Conservation (phyloP, 305 asterid genomes). For the Fraxinus baroniana region DNA sequence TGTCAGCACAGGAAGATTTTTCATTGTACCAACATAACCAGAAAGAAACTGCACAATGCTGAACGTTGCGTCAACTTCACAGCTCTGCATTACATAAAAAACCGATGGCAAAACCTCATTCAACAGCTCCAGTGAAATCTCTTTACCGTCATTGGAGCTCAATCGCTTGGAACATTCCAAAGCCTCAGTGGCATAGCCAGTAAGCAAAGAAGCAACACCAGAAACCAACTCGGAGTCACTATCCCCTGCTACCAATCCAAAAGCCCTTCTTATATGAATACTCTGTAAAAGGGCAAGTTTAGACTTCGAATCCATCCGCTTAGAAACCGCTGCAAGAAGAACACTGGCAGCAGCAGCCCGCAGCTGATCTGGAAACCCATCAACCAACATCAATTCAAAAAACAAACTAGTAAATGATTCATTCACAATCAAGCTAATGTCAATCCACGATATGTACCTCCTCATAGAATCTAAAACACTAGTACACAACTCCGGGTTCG, state of each 20-base stretch:
- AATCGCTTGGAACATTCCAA: conserved; percentile 75
- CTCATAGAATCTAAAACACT: conserved; percentile 46
- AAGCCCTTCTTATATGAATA: conserved; percentile 50
- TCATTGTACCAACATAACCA: conserved; percentile 83
- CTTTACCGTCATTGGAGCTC: conserved; percentile 47
- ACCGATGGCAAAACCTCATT: conserved; percentile 64
- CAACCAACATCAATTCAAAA: conserved; percentile 70
- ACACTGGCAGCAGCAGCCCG: conserved; percentile 78
- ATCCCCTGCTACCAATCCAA: conserved; percentile 46
- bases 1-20: conserved; percentile 55
- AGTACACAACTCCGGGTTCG: conserved; percentile 43
- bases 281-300: conserved; percentile 66
- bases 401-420: conserved; percentile 56
- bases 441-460: conserved; percentile 84
- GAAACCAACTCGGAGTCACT: conserved; percentile 46
- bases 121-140: conserved; percentile 41
- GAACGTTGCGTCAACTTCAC: conserved; percentile 63
- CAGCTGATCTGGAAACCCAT: conserved; percentile 60
- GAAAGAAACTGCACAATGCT: conserved; percentile 86
- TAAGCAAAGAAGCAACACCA: conserved; percentile 45
- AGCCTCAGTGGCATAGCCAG: conserved; percentile 59
- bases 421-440: conserved; percentile 57
- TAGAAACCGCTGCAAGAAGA: conserved; percentile 66
- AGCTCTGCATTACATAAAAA: conserved; percentile 56
- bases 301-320: conserved; percentile 76